Evolutionary conservation across 352 stramenopile genomes (phyloP).

Genomic region (Pythium brachiatum): DNA sequence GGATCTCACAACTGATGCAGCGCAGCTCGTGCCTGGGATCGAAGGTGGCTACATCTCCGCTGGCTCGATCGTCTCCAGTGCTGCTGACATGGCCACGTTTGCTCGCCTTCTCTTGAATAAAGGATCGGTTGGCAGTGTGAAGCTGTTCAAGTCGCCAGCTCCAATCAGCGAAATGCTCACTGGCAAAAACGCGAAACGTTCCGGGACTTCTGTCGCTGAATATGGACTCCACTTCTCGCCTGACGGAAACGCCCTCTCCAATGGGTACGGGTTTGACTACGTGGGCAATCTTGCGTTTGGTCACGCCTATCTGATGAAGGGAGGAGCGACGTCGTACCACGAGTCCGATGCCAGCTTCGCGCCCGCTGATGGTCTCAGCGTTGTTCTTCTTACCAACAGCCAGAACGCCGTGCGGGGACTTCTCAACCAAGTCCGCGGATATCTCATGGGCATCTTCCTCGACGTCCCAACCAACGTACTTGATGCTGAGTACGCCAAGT

Average conservation of each 20-base stretch:
- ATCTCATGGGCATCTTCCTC: slow-evolving; percentile 63
- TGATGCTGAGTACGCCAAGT: slow-evolving; percentile 34
- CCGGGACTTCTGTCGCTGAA: slow-evolving; percentile 33
- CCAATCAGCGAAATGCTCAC: slow-evolving; percentile 51
- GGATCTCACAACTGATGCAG: neutral
- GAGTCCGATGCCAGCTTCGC: slow-evolving; percentile 42
- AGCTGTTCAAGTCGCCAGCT: slow-evolving; percentile 36
- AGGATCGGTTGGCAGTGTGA: slow-evolving; percentile 12
- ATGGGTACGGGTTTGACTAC: slow-evolving; percentile 64
- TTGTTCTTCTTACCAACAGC: slow-evolving; percentile 55
- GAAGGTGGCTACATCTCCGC: neutral
- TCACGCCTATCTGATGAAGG: slow-evolving; percentile 58
- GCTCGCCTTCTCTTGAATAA: slow-evolving; percentile 6
- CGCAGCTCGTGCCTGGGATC: neutral
- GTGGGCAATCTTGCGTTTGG: slow-evolving; percentile 48
- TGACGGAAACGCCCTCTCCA: slow-evolving; percentile 43
- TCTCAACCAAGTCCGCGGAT: slow-evolving; percentile 44
- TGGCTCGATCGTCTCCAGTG: slow-evolving; percentile 8
- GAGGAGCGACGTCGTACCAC: slow-evolving; percentile 44
- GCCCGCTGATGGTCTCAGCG: slow-evolving; percentile 36
- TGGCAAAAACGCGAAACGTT: slow-evolving; percentile 40
- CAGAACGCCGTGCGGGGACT: slow-evolving; percentile 19
- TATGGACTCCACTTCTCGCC: slow-evolving; percentile 26
- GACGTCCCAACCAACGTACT: slow-evolving; percentile 52
- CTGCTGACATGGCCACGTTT: slow-evolving; percentile 8